A percentile compares a stretch with the other conserved stretches of the same genome.
Conservation (phyloP, 768 basidiomycete species). For the Rhizopogon vesiculosus region DNA sequence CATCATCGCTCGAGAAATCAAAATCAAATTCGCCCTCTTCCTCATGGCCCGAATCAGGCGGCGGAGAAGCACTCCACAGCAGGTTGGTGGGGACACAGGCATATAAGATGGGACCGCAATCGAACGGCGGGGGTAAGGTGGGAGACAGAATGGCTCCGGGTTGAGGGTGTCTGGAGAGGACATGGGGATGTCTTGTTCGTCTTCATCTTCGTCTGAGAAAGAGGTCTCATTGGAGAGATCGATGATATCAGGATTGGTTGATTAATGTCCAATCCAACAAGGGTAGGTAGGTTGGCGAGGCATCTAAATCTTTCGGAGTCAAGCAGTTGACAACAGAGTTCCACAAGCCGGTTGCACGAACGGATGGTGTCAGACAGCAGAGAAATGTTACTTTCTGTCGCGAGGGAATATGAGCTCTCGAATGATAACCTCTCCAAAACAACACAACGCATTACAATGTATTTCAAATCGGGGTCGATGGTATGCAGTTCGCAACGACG, state of each 20-base stretch:
- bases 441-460: too few species aligned
- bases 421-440: too few species aligned
- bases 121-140: constrained; percentile 53
- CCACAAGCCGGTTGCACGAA: too few species aligned
- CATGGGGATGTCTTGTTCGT: constrained; percentile 17
- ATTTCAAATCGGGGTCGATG: too few species aligned
- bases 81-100: constrained; percentile 35
- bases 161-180: constrained; percentile 6
- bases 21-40: constrained; percentile 35
- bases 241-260: constrained; percentile 25
- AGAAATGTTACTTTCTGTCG: too few species aligned
- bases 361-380: too few species aligned
- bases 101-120: constrained; percentile 55
- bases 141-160: constrained; percentile 40
- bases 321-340: too few species aligned
- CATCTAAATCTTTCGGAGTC: too few species aligned
- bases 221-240: constrained; percentile 37
- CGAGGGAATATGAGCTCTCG: too few species aligned
- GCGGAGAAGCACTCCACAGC: constrained; percentile 49
- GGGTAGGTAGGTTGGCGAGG: too few species aligned
- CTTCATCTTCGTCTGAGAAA: constrained; percentile 15
- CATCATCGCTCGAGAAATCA: constrained; percentile 21
- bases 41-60: constrained; percentile 55
- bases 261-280: too few species aligned
- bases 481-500: too few species aligned